phyloP scores from a whole-genome alignment of 306 rosid genomes.

The Vachellia pachyceras region DNA sequence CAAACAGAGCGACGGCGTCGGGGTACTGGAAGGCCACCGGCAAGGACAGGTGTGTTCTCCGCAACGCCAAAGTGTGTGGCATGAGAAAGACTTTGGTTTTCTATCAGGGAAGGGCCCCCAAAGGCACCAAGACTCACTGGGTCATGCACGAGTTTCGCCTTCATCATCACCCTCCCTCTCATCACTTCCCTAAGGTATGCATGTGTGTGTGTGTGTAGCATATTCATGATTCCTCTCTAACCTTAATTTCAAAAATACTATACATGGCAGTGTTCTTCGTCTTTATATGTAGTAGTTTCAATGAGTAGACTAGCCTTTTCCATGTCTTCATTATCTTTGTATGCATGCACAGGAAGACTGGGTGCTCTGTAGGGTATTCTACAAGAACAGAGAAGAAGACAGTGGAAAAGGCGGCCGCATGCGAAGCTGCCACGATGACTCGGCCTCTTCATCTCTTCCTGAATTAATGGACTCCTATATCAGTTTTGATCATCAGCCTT shows the following conservation, averaged over 20 bases:
- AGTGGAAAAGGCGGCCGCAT: slow-evolving; percentile 39
- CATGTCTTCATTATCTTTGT: background rate
- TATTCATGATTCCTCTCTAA: too few relatives aligned
- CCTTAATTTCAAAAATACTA: too few relatives aligned
- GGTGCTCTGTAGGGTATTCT: slow-evolving; percentile 83
- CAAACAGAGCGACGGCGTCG: slow-evolving; percentile 82
- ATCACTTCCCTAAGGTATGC: slow-evolving; percentile 63
- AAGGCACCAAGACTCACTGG: slow-evolving; percentile 89
- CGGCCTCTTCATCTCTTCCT: slow-evolving; percentile 66
- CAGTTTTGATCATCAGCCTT: slow-evolving; percentile 61
- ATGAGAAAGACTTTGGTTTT: slow-evolving; percentile 94
- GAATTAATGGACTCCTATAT: slow-evolving; percentile 82
- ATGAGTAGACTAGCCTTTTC: background rate
- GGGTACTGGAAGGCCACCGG: slow-evolving; percentile 99
- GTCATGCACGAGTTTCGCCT: slow-evolving; percentile 93
- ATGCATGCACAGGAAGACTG: slow-evolving; percentile 73
- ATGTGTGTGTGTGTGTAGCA: too few relatives aligned
- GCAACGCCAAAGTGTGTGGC: slow-evolving; percentile 66
- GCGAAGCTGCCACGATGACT: slow-evolving; percentile 65
- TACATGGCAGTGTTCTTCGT: too few relatives aligned
- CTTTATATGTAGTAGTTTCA: too few relatives aligned
- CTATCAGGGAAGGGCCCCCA: slow-evolving; percentile 94
- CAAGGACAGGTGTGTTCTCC: slow-evolving; percentile 64
- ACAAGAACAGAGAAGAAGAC: slow-evolving; percentile 56
- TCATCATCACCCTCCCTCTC: slow-evolving; percentile 48